Percentiles rank a stretch among this genome's conserved stretches.
These are phyloP conservation scores for Penicillium angulare DNA, from an alignment of 495 filamentous ascomycete species.

Conservation along the genomic window DNA sequence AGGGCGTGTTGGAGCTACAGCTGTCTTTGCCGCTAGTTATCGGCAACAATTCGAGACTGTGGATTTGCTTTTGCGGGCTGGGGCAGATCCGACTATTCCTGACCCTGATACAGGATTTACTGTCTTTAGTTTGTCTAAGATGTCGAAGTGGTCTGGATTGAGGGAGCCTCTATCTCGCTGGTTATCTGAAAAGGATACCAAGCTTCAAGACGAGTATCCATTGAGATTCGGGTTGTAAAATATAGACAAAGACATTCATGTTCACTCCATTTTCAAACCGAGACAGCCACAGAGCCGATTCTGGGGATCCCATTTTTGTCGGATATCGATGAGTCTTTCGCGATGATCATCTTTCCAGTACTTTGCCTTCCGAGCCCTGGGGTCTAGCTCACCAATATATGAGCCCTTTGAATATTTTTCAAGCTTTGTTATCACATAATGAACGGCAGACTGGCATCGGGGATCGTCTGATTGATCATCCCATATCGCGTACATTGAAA, in stretches of 20 bases:
- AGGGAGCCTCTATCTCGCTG: neutral
- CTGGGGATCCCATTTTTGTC: neutral
- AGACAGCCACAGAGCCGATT: neutral
- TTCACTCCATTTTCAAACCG: neutral
- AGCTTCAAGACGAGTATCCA: neutral
- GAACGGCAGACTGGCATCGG: neutral
- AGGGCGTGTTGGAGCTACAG: constrained; percentile 19
- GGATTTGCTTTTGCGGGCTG: constrained; percentile 15
- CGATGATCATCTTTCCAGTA: neutral
- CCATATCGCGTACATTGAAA: neutral
- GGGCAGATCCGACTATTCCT: constrained; percentile 17
- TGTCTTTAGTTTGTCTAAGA: constrained; percentile 4
- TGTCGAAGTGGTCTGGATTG: neutral
- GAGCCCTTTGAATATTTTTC: neutral
- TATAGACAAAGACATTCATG: no score
- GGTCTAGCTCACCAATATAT: neutral
- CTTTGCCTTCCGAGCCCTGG: neutral
- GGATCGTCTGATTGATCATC: neutral
- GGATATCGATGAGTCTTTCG: neutral
- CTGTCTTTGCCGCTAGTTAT: constrained; percentile 18
- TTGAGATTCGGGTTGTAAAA: no score
- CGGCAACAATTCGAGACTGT: constrained; percentile 18
- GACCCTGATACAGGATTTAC: constrained; percentile 13
- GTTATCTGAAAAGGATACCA: neutral
- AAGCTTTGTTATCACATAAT: neutral